Base-by-base conservation (phyloP, 768 basidiomycete species). In the Pleurotus platypus region DNA sequence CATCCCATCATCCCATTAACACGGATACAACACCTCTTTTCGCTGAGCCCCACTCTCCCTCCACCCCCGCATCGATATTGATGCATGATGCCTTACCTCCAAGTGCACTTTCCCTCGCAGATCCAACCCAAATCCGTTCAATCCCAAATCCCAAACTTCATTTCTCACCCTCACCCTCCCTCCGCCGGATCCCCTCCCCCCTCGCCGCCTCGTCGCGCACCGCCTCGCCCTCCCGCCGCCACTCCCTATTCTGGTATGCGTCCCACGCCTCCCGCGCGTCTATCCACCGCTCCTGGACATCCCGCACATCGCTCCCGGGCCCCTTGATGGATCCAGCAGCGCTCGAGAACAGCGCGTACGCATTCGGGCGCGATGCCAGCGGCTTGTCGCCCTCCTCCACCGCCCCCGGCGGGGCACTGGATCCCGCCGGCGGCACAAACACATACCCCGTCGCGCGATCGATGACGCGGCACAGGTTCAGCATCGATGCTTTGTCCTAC, bases 271-370 rank as follows among this genome's bases (percentile, higher is more conserved):
- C 90, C 60, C 78, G 81, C 5, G 85, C 83, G 63, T 97, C 93
- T n/a, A 96, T 70, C 94, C 95, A 98, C 43, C 94, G 76, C 67
- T 98, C 95, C 69, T 98, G 94, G 5, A 95, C 84, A 64, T 94
- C 92, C 18, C 83, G 73, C 11, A 92, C 78, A 61, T 79, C 72
- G 60, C 78, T 81, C 50, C 73, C 70, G 4, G 75, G 71, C 0
- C 82, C 85, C 13, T 69, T 73, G 57, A 85, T 66, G 1, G 77
- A 68, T 0, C 85, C 85, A 13, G 78, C 77, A 2, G 89, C 87
- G 11, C 80, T 82, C 2, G 87, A 81, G 64, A 93, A 84, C 15
- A 95, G 72, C 0, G 83, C 74, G 61, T 84, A 83, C 13, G 79
- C 71, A 68, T 94, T 93, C 2, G 89, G 84, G 1, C 82, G 78